phyloP scores from a whole-genome alignment of 2,329 filamentous ascomycete species.

The Fusarium coicis region DNA sequence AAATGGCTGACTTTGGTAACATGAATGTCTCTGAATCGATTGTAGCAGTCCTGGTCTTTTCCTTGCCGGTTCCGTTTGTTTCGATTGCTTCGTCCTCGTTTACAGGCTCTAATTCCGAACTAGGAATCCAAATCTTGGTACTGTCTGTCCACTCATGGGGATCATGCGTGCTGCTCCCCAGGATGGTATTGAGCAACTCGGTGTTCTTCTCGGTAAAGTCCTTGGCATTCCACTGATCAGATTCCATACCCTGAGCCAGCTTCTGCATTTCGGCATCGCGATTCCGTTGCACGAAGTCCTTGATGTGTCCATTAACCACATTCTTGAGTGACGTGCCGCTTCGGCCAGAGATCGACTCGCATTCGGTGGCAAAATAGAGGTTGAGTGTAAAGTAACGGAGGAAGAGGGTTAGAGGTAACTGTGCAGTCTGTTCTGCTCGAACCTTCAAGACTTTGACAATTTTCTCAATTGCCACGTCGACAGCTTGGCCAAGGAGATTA shows the following conservation, averaged over 20 bases:
- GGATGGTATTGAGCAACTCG: slow-evolving; percentile 69
- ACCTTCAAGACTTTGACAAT: slow-evolving; percentile 81
- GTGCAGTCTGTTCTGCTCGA: slow-evolving; percentile 76
- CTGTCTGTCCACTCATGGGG: slow-evolving; percentile 72
- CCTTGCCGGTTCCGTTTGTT: slow-evolving; percentile 64
- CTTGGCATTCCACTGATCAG: slow-evolving; percentile 81
- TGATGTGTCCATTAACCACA: slow-evolving; percentile 84
- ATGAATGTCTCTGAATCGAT: slow-evolving; percentile 89
- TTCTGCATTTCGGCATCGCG: slow-evolving; percentile 79
- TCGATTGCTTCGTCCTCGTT: slow-evolving; percentile 52
- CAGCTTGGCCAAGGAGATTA: slow-evolving; percentile 80
- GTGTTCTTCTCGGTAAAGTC: slow-evolving; percentile 76
- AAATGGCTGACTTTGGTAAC: slow-evolving; percentile 83
- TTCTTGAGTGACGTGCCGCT: slow-evolving; percentile 81
- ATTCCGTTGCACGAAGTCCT: slow-evolving; percentile 78
- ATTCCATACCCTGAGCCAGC: slow-evolving; percentile 80
- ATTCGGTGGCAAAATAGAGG: slow-evolving; percentile 85
- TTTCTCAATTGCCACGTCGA: slow-evolving; percentile 83
- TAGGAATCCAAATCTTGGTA: slow-evolving; percentile 67
- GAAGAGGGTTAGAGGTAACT: slow-evolving; percentile 75
- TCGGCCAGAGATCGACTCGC: slow-evolving; percentile 83
- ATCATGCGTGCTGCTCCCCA: slow-evolving; percentile 78
- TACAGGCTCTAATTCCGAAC: slow-evolving; percentile 51
- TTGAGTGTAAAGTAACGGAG: slow-evolving; percentile 86
- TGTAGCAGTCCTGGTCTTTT: slow-evolving; percentile 75